Conservation (phyloP, 805 yeast species). For the Grigorovia transvaalensis region DNA sequence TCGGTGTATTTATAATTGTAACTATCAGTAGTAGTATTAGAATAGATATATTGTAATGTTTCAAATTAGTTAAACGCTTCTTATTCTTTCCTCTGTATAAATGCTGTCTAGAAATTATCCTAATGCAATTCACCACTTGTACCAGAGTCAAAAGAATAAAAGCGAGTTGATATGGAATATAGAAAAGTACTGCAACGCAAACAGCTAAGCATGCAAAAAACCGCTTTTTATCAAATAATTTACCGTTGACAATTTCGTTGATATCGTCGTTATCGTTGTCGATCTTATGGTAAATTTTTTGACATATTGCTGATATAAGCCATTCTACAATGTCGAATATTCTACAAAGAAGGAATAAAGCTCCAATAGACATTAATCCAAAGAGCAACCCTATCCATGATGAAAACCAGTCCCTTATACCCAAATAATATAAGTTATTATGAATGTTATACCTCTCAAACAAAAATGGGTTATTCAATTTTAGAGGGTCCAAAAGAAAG, state of each 20-base stretch:
- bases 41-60: conserved; percentile 54
- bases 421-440: conserved; percentile 54
- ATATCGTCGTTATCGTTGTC: neutral
- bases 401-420: conserved; percentile 46
- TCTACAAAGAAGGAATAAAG: conserved; percentile 5
- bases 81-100: conserved; percentile 2
- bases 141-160: conserved; percentile 48
- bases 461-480: conserved; percentile 36
- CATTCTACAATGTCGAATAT: conserved; percentile 1
- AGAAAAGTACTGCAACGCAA: conserved; percentile 41
- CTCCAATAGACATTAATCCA: conserved; percentile 20
- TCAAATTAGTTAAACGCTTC: conserved; percentile 25
- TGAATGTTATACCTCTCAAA: conserved; percentile 29
- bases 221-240: conserved; percentile 18
- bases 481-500: conserved; percentile 43
- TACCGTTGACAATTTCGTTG: neutral
- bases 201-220: conserved; percentile 30
- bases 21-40: conserved; percentile 66
- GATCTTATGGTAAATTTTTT: neutral
- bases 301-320: neutral
- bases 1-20: conserved; percentile 69
- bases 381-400: conserved; percentile 54
- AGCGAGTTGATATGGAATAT: conserved; percentile 76
- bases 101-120: conserved; percentile 13
- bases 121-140: conserved; percentile 46